Evolutionary conservation across 2,329 filamentous ascomycete genomes (phyloP), one percentile per base, ranked within the genome.

Genomic region (Westerdykella sp.): DNA sequence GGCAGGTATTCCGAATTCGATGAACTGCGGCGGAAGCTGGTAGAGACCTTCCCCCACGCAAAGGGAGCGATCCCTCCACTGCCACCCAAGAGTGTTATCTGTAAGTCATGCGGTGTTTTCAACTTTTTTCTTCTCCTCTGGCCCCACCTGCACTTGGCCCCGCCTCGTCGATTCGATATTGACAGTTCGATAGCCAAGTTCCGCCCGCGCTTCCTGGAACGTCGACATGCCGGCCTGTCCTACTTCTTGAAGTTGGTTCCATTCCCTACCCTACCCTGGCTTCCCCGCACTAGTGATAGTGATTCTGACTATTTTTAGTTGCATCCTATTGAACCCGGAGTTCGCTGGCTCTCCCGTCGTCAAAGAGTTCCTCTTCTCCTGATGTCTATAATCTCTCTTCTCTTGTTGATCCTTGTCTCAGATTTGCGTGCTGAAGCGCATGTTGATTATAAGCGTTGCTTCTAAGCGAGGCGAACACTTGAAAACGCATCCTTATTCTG

Each of bases 1-100:
- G 2, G 41, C 49, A 73, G 90, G 63, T 97, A 96, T 68, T 96
- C 90, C 0, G 91, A 97, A 65, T 97, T 97, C 61, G 88, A 94
- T 64, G 81, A 86, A 43, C 77, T 98, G 47, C 80, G 89, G 42
- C 70, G 76, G 39, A 81, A 81, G 52, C 77, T 98, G 15, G 72
- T 88, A 35, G 74, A 77, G 55, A 87, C 88, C 1, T 97, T 97
- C 55, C 91, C 93, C 4, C 79, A 84, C 54, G 90, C 90, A 16
- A 81, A 81, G 58, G 85, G 79, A 18, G 87, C 89, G n/a, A 81
- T 98, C 62, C 93, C 93, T n/a, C 75, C 80, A 30, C 73, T 98
- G 46, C 93, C 93, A 36, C 87, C 88, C 28, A 98, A 98, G 71
- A 95, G 87, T 62, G 74, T 94, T 40, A 81, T 97, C 42, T 91